Evolutionary conservation across 148 eudicot genomes (phyloP), one percentile per base, ranked within the genome.

Genomic region (Selenicereus undatus): DNA sequence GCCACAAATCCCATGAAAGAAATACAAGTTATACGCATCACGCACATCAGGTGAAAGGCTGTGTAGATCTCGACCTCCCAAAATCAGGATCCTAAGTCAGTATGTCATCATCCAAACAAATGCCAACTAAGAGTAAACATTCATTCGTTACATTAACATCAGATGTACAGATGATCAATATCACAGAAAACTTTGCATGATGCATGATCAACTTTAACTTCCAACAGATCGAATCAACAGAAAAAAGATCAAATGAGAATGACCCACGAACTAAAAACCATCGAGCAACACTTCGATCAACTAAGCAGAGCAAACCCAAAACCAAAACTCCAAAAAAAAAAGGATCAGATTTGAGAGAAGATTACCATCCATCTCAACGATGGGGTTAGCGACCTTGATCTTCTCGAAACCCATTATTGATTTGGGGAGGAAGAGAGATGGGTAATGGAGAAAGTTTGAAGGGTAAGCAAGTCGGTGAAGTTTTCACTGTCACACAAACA

Each of bases 291-390:
- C 16, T 14, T 56, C 62, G 6, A 16, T 56, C 5, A 82, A 51
- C 11, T 0, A 30, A 58, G 70, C 17, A 26, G 68, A 62, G 12
- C 39, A 39, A 11, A n/a, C 10, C 36, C 12, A 22, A 13, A 26
- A 52, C 13, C 1, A 35, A 36, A 51, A 58, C 11, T 21, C 35
- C 21, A 64, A 71, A 30, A 83, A 27, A 21, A 24, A 54, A 58
- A 68, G 62, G n/a, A 30, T 66, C 8, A 64, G 80, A 87, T 35
- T 30, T 18, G 29, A 52, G 51, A 11, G 26, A 11, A 36, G 21
- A 69, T 75, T 80, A 94, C 97, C 98, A 60, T 92, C 98, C 98
- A 94, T 94, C 88, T 94, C 98, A 35, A 94, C 98, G 86, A 94
- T 91, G 84, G 98, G 98, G 84, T 92, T 92, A 78, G 91, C 80